Conservation (phyloP, 2,329 filamentous ascomycete genomes). For the Alternaria angustiovoidea region DNA sequence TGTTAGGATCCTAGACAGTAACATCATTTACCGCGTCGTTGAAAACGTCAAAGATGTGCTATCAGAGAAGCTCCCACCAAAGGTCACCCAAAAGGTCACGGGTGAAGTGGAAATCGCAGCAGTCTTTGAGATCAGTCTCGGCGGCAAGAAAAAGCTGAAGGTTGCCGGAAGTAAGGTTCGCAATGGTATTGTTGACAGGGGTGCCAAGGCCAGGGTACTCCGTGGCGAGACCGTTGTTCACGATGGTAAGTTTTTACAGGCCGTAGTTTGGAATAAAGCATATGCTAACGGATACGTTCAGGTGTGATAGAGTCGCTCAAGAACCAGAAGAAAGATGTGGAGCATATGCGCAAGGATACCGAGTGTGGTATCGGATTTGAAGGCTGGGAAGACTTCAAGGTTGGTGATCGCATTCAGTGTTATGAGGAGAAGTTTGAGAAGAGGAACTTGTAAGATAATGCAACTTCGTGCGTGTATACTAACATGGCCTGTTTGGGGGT, state of each 20-base stretch:
- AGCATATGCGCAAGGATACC: constrained; percentile 87
- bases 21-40: constrained; percentile 81
- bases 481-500: background rate
- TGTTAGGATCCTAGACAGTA: constrained; percentile 84
- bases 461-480: background rate
- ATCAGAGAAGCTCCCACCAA: constrained; percentile 72
- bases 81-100: constrained; percentile 72
- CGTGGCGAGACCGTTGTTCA: constrained; percentile 75
- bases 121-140: constrained; percentile 83
- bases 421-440: constrained; percentile 83
- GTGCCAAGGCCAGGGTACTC: constrained; percentile 73
- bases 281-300: constrained; percentile 49
- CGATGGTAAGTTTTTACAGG: constrained; percentile 71
- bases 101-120: constrained; percentile 89
- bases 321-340: constrained; percentile 89
- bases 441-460: constrained; percentile 58
- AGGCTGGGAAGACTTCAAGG: constrained; percentile 77
- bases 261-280: background rate
- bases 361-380: constrained; percentile 92
- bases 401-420: constrained; percentile 86
- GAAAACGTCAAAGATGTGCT: constrained; percentile 76
- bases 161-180: constrained; percentile 89
- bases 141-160: constrained; percentile 72
- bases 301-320: constrained; percentile 83
- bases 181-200: constrained; percentile 76